phyloP scores from a whole-genome alignment of 768 basidiomycete species.

The Russula emetica region DNA sequence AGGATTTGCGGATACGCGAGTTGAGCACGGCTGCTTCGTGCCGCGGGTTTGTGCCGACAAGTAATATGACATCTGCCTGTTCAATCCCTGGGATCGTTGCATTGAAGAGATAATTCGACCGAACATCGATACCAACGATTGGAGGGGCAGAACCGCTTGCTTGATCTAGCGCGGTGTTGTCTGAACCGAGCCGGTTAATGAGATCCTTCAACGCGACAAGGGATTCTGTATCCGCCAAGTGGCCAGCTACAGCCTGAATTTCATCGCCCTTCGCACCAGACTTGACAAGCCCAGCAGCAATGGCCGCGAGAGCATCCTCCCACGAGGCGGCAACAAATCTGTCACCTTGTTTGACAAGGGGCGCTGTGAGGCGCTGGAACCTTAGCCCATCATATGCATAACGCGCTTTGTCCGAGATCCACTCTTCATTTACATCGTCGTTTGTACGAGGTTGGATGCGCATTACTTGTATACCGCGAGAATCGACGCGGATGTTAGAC shows the following conservation, averaged over 20 bases:
- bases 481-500: conserved; percentile 94
- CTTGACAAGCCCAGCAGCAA: conserved; percentile 70
- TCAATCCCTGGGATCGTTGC: conserved; percentile 87
- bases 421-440: conserved; percentile 98
- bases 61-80: conserved; percentile 84
- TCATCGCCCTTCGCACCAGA: conserved; percentile 87
- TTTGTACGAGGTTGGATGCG: conserved; percentile 93
- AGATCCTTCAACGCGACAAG: conserved; percentile 93
- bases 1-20: conserved; percentile 93
- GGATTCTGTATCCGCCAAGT: conserved; percentile 90
- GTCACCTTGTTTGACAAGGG: conserved; percentile 86
- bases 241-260: conserved; percentile 92
- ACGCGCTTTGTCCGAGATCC: conserved; percentile 99
- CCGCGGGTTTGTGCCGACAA: conserved; percentile 94
- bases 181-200: conserved; percentile 88
- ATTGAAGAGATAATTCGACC: conserved; percentile 97
- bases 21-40: conserved; percentile 98
- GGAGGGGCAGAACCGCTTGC: conserved; percentile 62
- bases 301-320: conserved; percentile 79
- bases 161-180: conserved; percentile 84
- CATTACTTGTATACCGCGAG: conserved; percentile 94
- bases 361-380: conserved; percentile 92
- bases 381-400: conserved; percentile 93
- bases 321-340: conserved; percentile 87
- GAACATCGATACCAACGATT: conserved; percentile 79